phyloP scores from a whole-genome alignment of 2,329 filamentous ascomycete species.

The Aspergillus eucalypticola region DNA sequence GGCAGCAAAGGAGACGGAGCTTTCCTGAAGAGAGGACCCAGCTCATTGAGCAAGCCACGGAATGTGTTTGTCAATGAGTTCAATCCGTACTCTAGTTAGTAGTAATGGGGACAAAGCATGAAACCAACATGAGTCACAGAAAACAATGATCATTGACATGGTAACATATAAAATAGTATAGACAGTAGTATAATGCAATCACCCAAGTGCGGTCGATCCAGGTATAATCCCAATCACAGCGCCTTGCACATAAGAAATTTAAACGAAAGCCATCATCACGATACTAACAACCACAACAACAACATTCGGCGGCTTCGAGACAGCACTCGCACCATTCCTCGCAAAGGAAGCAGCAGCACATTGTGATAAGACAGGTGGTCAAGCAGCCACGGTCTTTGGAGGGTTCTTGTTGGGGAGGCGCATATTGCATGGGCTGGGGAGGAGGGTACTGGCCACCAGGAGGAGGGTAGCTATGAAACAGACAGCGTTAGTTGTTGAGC shows the following conservation, averaged over 20 bases:
- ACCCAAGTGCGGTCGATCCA: not conserved
- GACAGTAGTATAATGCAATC: not conserved
- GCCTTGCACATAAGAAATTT: not conserved
- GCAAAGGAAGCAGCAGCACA: constrained; percentile 26
- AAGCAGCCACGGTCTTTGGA: constrained; percentile 23
- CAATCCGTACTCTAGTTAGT: constrained; percentile 12
- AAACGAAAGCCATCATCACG: not conserved
- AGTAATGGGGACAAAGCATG: too few species aligned
- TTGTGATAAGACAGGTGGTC: constrained; percentile 21
- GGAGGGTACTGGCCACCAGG: constrained; percentile 11
- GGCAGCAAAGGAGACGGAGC: constrained; percentile 35
- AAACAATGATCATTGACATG: not conserved
- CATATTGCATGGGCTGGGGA: constrained; percentile 22
- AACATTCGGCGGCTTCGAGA: constrained; percentile 20
- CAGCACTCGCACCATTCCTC: constrained; percentile 25
- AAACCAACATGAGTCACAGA: too few species aligned
- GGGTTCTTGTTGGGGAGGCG: constrained; percentile 16
- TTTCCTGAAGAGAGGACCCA: constrained; percentile 40
- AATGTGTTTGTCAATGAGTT: constrained; percentile 21
- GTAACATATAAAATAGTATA: not conserved
- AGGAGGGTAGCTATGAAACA: constrained; percentile 15
- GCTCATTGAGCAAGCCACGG: constrained; percentile 22
- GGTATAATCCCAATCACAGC: not conserved
- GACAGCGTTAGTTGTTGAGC: not conserved
- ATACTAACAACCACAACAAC: constrained; percentile 20